These are phyloP conservation scores for Fusarium sterilihyphosum DNA, from an alignment of 2,329 filamentous ascomycete species.

Conservation along the genomic window DNA sequence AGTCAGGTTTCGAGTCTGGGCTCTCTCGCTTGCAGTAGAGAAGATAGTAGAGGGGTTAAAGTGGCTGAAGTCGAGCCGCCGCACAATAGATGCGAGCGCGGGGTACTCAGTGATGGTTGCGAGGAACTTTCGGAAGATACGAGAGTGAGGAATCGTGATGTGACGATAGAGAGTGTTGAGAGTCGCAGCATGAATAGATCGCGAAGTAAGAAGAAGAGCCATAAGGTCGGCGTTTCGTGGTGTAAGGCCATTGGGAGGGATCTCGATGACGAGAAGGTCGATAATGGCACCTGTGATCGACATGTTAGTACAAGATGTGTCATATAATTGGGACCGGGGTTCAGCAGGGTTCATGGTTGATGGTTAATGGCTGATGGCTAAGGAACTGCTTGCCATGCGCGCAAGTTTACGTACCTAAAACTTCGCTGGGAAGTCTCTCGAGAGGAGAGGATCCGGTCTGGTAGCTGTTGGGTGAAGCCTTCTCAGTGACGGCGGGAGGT, in stretches of 20 bases:
- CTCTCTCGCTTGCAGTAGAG: conserved; percentile 77
- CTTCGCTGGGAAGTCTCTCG: conserved; percentile 75
- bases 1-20: conserved; percentile 79
- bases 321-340: conserved; percentile 23
- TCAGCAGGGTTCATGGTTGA: conserved; percentile 7
- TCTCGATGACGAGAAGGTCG: conserved; percentile 76
- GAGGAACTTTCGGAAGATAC: conserved; percentile 85
- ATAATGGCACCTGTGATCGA: conserved; percentile 72
- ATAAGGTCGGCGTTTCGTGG: conserved; percentile 82
- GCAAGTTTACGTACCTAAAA: conserved; percentile 68
- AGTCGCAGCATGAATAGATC: conserved; percentile 76
- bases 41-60: conserved; percentile 84
- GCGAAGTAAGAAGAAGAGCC: conserved; percentile 80
- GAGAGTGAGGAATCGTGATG: conserved; percentile 84
- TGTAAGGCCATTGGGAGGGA: conserved; percentile 76
- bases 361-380: not conserved
- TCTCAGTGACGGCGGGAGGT: conserved; percentile 44
- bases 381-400: not conserved
- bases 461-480: conserved; percentile 41
- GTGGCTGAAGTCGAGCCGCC: conserved; percentile 84
- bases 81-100: conserved; percentile 77
- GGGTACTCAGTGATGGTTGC: conserved; percentile 73
- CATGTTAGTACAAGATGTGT: conserved; percentile 34
- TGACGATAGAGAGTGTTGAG: conserved; percentile 79
- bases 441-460: conserved; percentile 64